phyloP scores from a whole-genome alignment of 768 basidiomycete species.

The Naganishia randhawae region DNA sequence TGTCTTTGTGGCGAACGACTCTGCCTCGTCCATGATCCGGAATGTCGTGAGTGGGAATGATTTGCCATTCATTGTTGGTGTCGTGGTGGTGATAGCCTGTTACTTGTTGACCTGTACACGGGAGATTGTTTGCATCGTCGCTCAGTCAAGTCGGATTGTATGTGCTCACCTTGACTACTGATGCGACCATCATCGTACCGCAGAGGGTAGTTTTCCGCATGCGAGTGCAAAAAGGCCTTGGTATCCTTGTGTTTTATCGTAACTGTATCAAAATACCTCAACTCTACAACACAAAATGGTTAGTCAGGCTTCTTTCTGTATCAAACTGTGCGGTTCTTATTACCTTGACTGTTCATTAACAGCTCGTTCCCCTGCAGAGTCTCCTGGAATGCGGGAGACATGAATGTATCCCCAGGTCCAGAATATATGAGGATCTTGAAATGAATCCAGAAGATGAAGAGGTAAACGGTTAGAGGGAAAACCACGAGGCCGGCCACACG shows the following conservation, averaged over 20 bases:
- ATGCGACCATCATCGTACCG: constrained; percentile 93
- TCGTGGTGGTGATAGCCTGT: constrained; percentile 93
- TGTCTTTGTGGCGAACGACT: constrained; percentile 81
- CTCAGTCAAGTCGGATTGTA: neutral
- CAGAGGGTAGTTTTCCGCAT: constrained; percentile 82
- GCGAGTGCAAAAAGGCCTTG: constrained; percentile 90
- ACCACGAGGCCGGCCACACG: constrained; percentile 78
- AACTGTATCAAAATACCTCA: constrained; percentile 85
- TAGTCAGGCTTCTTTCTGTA: too few species aligned
- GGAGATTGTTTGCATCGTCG: neutral
- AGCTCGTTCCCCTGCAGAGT: constrained; percentile 88
- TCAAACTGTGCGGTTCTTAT: too few species aligned
- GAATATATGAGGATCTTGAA: constrained; percentile 81
- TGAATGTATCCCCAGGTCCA: constrained; percentile 90
- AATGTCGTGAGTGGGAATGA: constrained; percentile 89
- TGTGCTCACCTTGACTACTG: constrained; percentile 71
- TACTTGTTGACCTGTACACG: constrained; percentile 75
- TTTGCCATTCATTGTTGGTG: constrained; percentile 90
- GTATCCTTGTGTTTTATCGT: constrained; percentile 87
- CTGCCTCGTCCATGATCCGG: constrained; percentile 91
- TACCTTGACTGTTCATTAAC: constrained; percentile 87
- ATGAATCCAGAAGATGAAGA: constrained; percentile 94
- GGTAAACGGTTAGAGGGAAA: constrained; percentile 83
- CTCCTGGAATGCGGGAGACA: constrained; percentile 98
- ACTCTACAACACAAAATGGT: constrained; percentile 62